A percentile compares a stretch with the other conserved stretches of the same genome.
These are phyloP conservation scores for Tuber microsphaerosporum DNA, from an alignment of 495 filamentous ascomycete genomes.

Conservation along the genomic window DNA sequence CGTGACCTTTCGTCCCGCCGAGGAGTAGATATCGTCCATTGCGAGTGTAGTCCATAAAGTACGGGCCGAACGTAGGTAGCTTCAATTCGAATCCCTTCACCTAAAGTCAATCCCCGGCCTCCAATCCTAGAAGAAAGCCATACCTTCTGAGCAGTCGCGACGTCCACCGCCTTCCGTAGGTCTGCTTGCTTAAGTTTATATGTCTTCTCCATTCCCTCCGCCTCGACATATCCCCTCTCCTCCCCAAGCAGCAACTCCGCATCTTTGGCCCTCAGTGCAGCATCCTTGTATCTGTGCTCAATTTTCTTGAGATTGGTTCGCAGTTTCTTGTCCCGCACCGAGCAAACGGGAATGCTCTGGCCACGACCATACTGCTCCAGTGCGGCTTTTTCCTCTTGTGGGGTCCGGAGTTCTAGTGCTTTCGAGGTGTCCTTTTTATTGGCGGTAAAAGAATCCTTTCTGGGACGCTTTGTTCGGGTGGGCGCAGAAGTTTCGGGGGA, in stretches of 20 bases:
- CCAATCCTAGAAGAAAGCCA: neutral
- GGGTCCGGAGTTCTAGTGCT: slow-evolving; percentile 19
- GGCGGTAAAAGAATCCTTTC: slow-evolving; percentile 1
- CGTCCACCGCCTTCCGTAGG: slow-evolving; percentile 63
- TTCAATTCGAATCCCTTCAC: slow-evolving; percentile 69
- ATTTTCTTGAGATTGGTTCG: slow-evolving; percentile 68
- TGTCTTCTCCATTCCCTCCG: slow-evolving; percentile 85
- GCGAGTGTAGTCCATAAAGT: slow-evolving; percentile 75
- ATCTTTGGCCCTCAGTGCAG: slow-evolving; percentile 75
- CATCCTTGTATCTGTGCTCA: slow-evolving; percentile 74
- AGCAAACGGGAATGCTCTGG: slow-evolving; percentile 53
- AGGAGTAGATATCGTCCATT: slow-evolving; percentile 80
- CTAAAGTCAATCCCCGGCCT: neutral
- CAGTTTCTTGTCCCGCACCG: slow-evolving; percentile 76
- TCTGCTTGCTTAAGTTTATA: slow-evolving; percentile 88
- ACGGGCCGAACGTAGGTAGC: slow-evolving; percentile 74
- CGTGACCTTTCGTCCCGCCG: slow-evolving; percentile 85
- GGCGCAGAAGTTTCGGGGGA: slow-evolving; percentile 15
- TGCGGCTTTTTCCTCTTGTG: slow-evolving; percentile 46
- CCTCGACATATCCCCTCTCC: slow-evolving; percentile 75
- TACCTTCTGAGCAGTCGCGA: slow-evolving; percentile 76
- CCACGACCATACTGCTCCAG: slow-evolving; percentile 78
- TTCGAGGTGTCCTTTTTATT: neutral
- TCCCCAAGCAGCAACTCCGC: slow-evolving; percentile 91
- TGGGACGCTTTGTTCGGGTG: slow-evolving; percentile 15